Evolutionary conservation across 805 yeast genomes (phyloP).

Genomic region (Candida boidinii): DNA sequence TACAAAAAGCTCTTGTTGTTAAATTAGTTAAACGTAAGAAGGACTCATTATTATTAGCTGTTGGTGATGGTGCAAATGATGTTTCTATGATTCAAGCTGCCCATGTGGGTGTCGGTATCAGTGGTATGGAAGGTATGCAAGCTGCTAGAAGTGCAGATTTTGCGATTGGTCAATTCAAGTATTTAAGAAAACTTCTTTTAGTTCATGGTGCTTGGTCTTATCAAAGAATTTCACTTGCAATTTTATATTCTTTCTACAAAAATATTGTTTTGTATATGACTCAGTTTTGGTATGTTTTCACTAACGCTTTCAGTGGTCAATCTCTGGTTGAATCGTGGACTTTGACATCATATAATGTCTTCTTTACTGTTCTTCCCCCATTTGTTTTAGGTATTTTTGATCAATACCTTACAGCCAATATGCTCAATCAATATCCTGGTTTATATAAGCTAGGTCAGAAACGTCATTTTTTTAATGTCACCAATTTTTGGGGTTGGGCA

Average conservation of each 20-base stretch:
- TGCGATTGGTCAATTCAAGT: constrained; percentile 93
- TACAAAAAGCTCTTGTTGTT: constrained; percentile 94
- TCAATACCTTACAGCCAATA: constrained; percentile 86
- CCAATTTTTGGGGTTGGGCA: constrained; percentile 97
- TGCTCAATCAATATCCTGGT: constrained; percentile 87
- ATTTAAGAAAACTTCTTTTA: constrained; percentile 67
- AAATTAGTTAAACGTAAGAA: constrained; percentile 82
- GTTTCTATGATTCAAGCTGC: constrained; percentile 99
- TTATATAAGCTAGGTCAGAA: constrained; percentile 85
- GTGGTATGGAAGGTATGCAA: constrained; percentile 99
- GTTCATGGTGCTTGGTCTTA: constrained; percentile 99
- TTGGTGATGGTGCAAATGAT: constrained; percentile 99
- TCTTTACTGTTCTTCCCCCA: constrained; percentile 93
- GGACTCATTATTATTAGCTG: constrained; percentile 72
- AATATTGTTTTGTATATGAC: constrained; percentile 95
- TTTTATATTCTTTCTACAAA: constrained; percentile 90
- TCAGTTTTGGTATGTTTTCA: constrained; percentile 95
- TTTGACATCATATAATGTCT: constrained; percentile 87
- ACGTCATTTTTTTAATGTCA: constrained; percentile 81
- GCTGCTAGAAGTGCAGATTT: constrained; percentile 98
- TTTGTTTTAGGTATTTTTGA: constrained; percentile 95
- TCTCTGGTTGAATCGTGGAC: constrained; percentile 98
- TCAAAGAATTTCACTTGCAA: constrained; percentile 87
- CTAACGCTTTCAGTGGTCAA: constrained; percentile 90
- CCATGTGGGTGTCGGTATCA: constrained; percentile 97